Percentiles rank a stretch among this genome's conserved stretches.
These are phyloP conservation scores for Tulasnella sp. DNA, from an alignment of 768 basidiomycete species.

Conservation along the genomic window DNA sequence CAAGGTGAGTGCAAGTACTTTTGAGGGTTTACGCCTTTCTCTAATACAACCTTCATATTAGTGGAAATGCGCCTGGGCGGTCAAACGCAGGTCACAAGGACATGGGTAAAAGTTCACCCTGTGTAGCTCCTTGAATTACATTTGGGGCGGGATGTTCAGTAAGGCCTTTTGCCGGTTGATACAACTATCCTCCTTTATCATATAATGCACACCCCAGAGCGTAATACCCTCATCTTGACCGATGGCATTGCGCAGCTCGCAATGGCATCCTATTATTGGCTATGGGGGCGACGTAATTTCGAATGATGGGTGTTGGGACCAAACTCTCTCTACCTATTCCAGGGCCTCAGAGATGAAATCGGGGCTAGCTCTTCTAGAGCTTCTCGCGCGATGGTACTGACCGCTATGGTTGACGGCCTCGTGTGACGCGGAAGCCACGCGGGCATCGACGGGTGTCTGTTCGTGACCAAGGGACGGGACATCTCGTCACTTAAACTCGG, in stretches of 20 bases:
- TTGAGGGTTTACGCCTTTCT: too few relatives aligned
- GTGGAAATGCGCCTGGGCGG: conserved; percentile 3
- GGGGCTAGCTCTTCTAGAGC: too few relatives aligned
- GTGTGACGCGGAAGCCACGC: too few relatives aligned
- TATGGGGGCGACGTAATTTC: background rate
- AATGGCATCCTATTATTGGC: background rate
- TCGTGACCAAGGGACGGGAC: too few relatives aligned
- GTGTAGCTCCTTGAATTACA: background rate
- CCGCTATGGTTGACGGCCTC: too few relatives aligned
- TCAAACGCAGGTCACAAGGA: background rate
- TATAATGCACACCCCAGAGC: background rate
- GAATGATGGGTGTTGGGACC: background rate
- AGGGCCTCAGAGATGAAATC: too few relatives aligned
- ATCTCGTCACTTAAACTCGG: too few relatives aligned
- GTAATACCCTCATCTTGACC: background rate
- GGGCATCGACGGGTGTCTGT: too few relatives aligned
- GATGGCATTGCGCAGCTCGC: background rate
- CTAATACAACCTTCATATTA: background rate
- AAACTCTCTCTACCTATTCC: too few relatives aligned
- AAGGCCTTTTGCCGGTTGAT: too few relatives aligned
- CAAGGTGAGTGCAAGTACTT: background rate
- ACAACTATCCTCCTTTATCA: background rate
- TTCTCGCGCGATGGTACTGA: too few relatives aligned
- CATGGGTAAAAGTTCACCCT: background rate
- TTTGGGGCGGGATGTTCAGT: background rate